Conservation (phyloP, 2,329 filamentous ascomycete species). For the Septoria linicola region DNA sequence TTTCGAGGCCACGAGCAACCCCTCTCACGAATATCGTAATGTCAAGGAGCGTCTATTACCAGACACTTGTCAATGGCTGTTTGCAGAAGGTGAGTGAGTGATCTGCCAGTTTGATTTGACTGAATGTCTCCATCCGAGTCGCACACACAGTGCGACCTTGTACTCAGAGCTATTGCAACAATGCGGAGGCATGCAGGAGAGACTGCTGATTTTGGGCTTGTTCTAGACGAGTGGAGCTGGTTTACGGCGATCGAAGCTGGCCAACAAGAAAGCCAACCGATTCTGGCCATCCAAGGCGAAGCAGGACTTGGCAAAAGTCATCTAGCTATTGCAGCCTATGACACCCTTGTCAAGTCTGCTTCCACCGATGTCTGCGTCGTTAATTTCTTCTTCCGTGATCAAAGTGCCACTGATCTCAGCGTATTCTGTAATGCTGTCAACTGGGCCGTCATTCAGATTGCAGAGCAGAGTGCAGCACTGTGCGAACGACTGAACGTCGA, state of each 20-base stretch:
- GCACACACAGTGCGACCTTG: no score
- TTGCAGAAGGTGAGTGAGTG: no score
- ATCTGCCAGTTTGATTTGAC: no score
- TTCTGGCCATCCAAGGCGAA: conserved; percentile 7
- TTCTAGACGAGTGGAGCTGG: not conserved
- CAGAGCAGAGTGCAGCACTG: not conserved
- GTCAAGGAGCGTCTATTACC: conserved; percentile 7
- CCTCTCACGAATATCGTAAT: not conserved
- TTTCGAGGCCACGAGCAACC: conserved; percentile 8
- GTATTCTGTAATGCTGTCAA: conserved; percentile 7
- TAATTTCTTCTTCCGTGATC: conserved; percentile 12
- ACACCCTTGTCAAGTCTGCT: conserved; percentile 1
- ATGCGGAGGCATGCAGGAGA: no score
- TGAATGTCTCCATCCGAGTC: no score
- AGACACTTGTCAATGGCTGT: conserved; percentile 13
- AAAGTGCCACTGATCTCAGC: not conserved
- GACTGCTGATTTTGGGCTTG: no score
- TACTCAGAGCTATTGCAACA: no score
- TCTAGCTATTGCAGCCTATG: conserved; percentile 2
- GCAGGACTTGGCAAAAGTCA: conserved; percentile 10
- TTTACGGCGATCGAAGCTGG: not conserved
- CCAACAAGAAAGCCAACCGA: not conserved
- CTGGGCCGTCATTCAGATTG: conserved; percentile 7
- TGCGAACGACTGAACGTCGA: conserved; percentile 11
- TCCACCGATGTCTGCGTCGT: not conserved